Evolutionary conservation across 306 rosid genomes (phyloP).

Genomic region (Citrullus mucosospermus): DNA sequence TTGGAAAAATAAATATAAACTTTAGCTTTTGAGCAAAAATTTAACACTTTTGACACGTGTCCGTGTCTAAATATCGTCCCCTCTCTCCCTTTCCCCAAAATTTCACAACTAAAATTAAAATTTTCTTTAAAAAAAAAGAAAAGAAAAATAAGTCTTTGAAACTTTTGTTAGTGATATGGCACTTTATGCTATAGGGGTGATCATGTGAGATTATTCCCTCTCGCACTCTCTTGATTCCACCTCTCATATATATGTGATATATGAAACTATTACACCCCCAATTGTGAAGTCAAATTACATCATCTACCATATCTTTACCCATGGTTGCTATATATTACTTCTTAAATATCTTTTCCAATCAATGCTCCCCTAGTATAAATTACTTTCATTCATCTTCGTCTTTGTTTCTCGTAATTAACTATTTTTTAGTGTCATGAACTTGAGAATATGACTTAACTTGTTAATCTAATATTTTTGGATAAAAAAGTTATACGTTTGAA

Average conservation of each 20-base stretch:
- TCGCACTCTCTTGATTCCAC: constrained; percentile 3
- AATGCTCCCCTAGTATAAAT: background rate
- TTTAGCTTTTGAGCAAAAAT: background rate
- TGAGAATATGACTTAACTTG: too few species aligned
- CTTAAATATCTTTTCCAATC: background rate
- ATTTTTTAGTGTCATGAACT: too few species aligned
- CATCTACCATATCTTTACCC: background rate
- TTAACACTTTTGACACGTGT: background rate
- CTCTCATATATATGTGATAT: background rate
- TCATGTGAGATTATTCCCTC: constrained; percentile 6
- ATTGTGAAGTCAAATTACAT: background rate
- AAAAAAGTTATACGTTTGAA: too few species aligned
- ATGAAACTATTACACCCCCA: background rate
- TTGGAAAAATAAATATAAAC: background rate
- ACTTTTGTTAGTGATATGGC: background rate
- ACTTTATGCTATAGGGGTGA: background rate
- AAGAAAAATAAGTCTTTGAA: background rate
- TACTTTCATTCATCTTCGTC: background rate
- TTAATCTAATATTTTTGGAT: too few species aligned
- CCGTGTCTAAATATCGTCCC: background rate
- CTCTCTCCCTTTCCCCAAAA: background rate
- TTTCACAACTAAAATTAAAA: background rate
- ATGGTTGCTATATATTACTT: background rate
- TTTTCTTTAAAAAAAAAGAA: too few species aligned
- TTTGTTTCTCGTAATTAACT: too few species aligned